These are phyloP conservation scores for Postia placenta DNA, from an alignment of 768 basidiomycete genomes.

Conservation along the genomic window DNA sequence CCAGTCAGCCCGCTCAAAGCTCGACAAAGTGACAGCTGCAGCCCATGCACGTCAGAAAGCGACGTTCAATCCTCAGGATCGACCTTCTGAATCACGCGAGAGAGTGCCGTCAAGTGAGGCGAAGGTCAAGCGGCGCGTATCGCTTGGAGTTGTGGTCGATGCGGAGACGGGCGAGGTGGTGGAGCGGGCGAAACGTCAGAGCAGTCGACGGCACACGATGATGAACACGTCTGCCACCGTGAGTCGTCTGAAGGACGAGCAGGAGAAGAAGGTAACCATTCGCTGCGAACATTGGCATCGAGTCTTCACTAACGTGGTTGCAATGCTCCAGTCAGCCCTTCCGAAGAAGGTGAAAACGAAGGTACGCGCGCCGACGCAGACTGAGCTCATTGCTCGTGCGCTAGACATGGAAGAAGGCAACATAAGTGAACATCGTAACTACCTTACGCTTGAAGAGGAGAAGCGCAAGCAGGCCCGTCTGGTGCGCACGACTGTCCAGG, in stretches of 20 bases:
- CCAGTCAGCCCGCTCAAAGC: constrained; percentile 47
- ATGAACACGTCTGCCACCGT: constrained; percentile 65
- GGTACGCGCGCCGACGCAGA: constrained; percentile 59
- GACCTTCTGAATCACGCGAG: constrained; percentile 19
- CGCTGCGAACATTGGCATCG: not conserved
- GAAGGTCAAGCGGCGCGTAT: constrained; percentile 42
- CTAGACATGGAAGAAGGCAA: constrained; percentile 87
- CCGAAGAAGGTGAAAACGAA: constrained; percentile 57
- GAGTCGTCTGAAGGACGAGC: constrained; percentile 55
- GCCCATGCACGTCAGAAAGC: constrained; percentile 62
- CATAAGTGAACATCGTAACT: constrained; percentile 69
- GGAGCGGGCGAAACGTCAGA: constrained; percentile 42
- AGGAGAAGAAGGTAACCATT: constrained; percentile 50
- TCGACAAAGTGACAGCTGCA: constrained; percentile 58
- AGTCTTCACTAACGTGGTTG: not conserved
- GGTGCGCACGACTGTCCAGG: constrained; percentile 54
- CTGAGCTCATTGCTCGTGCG: constrained; percentile 77
- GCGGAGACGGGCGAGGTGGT: constrained; percentile 58
- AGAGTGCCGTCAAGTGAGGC: constrained; percentile 17
- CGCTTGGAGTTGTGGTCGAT: constrained; percentile 48
- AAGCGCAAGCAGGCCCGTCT: constrained; percentile 65
- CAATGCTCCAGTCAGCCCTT: constrained; percentile 28
- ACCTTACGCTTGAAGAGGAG: constrained; percentile 76
- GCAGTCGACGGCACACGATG: constrained; percentile 63
- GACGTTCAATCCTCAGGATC: constrained; percentile 58